phyloP scores from a whole-genome alignment of 495 filamentous ascomycete species.

The Penicillium goetzii region DNA sequence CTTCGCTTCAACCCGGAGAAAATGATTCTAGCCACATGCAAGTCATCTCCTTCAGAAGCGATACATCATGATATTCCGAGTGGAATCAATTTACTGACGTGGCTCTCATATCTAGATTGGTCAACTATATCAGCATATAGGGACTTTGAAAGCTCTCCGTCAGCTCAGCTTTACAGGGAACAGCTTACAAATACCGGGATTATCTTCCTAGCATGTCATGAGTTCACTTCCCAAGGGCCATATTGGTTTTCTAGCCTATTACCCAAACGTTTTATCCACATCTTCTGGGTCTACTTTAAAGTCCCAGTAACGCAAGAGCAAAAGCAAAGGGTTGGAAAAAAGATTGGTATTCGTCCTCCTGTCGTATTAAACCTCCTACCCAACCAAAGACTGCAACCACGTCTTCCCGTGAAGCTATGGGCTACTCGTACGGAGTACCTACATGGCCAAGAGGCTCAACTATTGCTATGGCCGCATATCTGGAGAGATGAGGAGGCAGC shows the following conservation, averaged over 20 bases:
- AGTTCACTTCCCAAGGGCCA: not conserved
- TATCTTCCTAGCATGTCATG: not conserved
- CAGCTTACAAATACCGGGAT: not conserved
- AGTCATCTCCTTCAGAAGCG: not conserved
- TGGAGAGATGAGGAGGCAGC: constrained; percentile 7
- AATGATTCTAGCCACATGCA: constrained; percentile 3
- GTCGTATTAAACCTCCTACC: not conserved
- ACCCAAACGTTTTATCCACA: not conserved
- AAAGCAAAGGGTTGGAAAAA: not conserved
- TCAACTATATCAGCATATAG: not conserved
- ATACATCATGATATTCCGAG: not conserved
- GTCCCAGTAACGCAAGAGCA: not conserved
- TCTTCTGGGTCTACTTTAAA: constrained; percentile 7
- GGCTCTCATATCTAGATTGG: not conserved
- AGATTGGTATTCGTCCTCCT: not conserved
- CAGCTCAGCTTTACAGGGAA: constrained; percentile 5
- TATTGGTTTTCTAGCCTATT: not conserved
- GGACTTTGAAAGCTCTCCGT: constrained; percentile 2
- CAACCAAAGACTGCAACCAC: not conserved
- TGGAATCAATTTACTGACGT: not conserved
- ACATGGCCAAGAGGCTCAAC: not conserved
- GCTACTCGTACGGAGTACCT: constrained; percentile 2
- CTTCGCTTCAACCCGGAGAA: not conserved
- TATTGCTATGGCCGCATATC: not conserved
- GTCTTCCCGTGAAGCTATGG: not conserved